Evolutionary conservation across 2,329 filamentous ascomycete genomes (phyloP), one percentile per base, ranked within the genome.

Genomic region (Cadophora sp.): DNA sequence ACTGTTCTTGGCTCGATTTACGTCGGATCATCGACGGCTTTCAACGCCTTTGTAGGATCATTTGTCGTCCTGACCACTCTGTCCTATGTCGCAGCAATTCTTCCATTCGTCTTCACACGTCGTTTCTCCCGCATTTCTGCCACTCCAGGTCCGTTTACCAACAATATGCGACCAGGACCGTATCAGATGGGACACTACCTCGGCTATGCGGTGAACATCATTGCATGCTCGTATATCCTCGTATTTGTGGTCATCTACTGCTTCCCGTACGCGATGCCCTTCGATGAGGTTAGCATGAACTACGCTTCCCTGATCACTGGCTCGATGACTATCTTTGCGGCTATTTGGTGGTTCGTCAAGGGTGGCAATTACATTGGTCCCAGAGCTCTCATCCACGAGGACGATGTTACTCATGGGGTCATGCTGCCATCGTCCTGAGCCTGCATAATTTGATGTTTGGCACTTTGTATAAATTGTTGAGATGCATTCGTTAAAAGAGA

Each of bases 161-260:
- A 76, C 27, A 79, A 77, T 55, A 79, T 90, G 67, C 76, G 79
- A 0, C 87, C 85, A 0, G 89, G 89, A 0, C 85, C 85, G 0
- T 92, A 90, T 73, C 83, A 80, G 69, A 85, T 91, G 82, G 78
- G 79, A 1, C 79, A 81, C 1, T 71, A 71, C 12, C 53, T 82
- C 1, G 87, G 84, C 0, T 88, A 85, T 68, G 69, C 79, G 0
- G 79, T 91, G 1, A 87, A 87, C 40, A 78, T 80, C 2, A 72
- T 87, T 0, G 82, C 85, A 0, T 85, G 86, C 71, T 75, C 79
- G 0, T 91, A 91, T 74, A 89, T 91, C 71, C 68, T 84, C 3
- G 83, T 84, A 0, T 91, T 88, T 77, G 83, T 87, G 3, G 84
- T 91, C 9, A 87, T 91, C 46, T 91, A 88, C 75, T 89, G 86